These are phyloP conservation scores for Microdochium bolleyi DNA, from an alignment of 2,329 filamentous ascomycete species.

Conservation along the genomic window DNA sequence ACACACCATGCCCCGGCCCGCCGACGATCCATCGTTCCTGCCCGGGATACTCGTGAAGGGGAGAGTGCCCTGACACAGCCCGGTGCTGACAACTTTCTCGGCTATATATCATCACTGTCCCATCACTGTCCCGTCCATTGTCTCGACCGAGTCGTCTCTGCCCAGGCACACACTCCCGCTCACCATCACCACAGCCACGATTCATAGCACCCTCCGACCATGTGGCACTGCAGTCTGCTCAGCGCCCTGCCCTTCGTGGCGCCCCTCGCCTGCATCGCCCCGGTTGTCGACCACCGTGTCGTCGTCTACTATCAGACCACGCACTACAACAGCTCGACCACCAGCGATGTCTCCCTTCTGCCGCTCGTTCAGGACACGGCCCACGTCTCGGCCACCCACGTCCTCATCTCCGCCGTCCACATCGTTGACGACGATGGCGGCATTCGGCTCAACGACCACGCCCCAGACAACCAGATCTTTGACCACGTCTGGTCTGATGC, in stretches of 20 bases:
- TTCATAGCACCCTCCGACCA: neutral
- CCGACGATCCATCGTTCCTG: too few species aligned
- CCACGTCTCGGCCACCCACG: slow-evolving; percentile 57
- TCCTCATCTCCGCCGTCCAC: slow-evolving; percentile 83
- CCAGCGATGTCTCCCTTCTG: slow-evolving; percentile 41
- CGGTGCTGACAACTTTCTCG: too few species aligned
- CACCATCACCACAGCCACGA: too few species aligned
- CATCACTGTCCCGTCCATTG: too few species aligned
- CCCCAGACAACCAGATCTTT: slow-evolving; percentile 59
- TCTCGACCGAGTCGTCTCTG: too few species aligned
- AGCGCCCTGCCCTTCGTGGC: slow-evolving; percentile 13
- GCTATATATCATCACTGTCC: too few species aligned
- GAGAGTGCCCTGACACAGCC: too few species aligned
- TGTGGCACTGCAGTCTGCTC: slow-evolving; percentile 6
- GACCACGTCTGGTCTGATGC: slow-evolving; percentile 73
- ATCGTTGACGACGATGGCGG: slow-evolving; percentile 59
- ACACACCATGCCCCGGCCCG: too few species aligned
- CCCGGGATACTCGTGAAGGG: too few species aligned
- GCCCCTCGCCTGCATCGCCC: slow-evolving; percentile 7
- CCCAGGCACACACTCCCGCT: too few species aligned
- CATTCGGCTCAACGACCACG: slow-evolving; percentile 75
- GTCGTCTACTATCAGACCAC: slow-evolving; percentile 49
- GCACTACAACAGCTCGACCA: slow-evolving; percentile 28
- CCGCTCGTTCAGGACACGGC: slow-evolving; percentile 37
- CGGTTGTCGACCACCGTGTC: slow-evolving; percentile 26